A percentile compares a stretch with the other conserved stretches of the same genome.
Conservation (phyloP, 1,284 basidiomycete genomes). For the Trametes versicolor region DNA sequence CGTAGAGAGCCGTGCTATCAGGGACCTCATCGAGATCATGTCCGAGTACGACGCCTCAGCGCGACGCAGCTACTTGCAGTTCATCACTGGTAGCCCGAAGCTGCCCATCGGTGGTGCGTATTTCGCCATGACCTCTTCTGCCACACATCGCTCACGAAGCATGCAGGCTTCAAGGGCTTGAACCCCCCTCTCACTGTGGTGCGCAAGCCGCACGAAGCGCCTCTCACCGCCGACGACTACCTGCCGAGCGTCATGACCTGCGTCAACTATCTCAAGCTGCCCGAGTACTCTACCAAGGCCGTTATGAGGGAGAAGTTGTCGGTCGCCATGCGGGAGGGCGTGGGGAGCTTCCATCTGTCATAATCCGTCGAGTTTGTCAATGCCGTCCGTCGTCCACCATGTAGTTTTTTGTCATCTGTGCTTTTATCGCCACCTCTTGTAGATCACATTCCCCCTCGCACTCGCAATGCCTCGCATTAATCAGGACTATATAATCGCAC, state of each 20-base stretch:
- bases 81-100: constrained; percentile 96
- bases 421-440: constrained; percentile 35
- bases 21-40: constrained; percentile 90
- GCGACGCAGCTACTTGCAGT: constrained; percentile 93
- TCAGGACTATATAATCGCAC: constrained; percentile 33
- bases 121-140: background rate
- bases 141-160: constrained; percentile 1
- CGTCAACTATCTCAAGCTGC: constrained; percentile 95
- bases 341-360: constrained; percentile 95
- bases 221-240: constrained; percentile 92
- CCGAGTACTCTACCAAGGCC: constrained; percentile 88
- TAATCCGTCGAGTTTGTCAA: constrained; percentile 46
- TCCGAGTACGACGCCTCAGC: constrained; percentile 77
- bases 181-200: constrained; percentile 97
- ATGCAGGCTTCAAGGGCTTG: constrained; percentile 91
- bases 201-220: constrained; percentile 94
- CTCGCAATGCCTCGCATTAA: constrained; percentile 1
- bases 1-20: constrained; percentile 90
- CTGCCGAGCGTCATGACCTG: constrained; percentile 99
- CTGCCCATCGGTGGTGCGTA: constrained; percentile 89
- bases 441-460: constrained; percentile 26
- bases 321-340: constrained; percentile 89
- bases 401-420: constrained; percentile 35
- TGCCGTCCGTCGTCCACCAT: constrained; percentile 14
- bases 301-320: constrained; percentile 84